Conservation (phyloP, 441 rosid species). For the Raphanus hybrid region DNA sequence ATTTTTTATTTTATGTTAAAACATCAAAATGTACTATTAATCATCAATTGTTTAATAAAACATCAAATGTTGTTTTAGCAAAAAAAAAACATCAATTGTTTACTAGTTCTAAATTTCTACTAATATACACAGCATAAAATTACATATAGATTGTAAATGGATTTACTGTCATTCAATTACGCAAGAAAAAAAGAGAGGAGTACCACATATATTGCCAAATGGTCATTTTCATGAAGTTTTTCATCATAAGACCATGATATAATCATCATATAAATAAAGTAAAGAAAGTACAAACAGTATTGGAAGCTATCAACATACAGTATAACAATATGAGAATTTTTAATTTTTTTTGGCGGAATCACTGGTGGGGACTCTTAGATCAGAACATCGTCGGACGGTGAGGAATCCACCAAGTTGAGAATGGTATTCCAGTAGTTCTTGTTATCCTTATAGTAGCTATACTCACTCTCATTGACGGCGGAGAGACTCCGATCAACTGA, state of each 20-base stretch:
- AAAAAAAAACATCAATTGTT: not conserved
- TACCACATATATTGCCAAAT: not conserved
- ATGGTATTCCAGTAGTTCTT: slow-evolving; percentile 97
- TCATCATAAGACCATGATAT: slow-evolving; percentile 2
- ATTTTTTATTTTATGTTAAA: not conserved
- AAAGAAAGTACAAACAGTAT: slow-evolving; percentile 17
- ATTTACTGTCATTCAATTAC: slow-evolving; percentile 7
- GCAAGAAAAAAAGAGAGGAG: not conserved
- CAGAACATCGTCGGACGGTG: slow-evolving; percentile 57
- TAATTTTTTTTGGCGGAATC: slow-evolving; percentile 5
- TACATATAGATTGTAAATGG: not conserved
- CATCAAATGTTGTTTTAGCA: too few species aligned
- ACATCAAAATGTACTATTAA: not conserved
- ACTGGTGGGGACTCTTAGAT: slow-evolving; percentile 29
- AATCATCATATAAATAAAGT: not conserved
- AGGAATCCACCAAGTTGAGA: slow-evolving; percentile 88
- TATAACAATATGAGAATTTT: slow-evolving; percentile 11
- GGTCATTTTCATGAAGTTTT: slow-evolving; percentile 14
- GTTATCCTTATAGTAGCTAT: slow-evolving; percentile 69
- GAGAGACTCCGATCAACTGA: slow-evolving; percentile 35
- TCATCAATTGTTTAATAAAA: not conserved
- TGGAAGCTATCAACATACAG: slow-evolving; percentile 28
- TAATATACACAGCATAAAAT: not conserved
- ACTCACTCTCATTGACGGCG: slow-evolving; percentile 46
- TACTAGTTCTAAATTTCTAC: not conserved